A percentile compares a stretch with the other conserved stretches of the same genome.
Evolutionary conservation across 306 rosid species (phyloP).

Genomic region (Astragalus glycyphyllos): DNA sequence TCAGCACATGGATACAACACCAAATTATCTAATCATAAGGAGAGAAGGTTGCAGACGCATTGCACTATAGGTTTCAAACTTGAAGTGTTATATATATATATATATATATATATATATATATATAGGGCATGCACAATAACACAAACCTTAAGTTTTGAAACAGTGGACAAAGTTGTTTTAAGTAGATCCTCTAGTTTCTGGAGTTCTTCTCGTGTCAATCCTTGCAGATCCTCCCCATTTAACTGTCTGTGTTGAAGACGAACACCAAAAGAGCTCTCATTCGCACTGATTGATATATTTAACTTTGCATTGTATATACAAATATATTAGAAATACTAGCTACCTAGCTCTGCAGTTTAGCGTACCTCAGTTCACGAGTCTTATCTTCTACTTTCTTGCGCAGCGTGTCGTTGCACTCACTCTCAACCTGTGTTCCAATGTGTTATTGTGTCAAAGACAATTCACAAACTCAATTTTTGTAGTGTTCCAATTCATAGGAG

Average conservation of each 20-base stretch:
- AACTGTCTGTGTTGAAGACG: conserved; percentile 40
- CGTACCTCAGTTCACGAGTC: conserved; percentile 48
- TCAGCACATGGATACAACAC: neutral
- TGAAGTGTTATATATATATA: no score
- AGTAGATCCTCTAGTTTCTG: conserved; percentile 46
- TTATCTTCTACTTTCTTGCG: conserved; percentile 41
- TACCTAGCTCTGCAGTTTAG: neutral
- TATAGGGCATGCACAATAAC: neutral
- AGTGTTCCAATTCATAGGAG: neutral
- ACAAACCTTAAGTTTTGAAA: conserved; percentile 47
- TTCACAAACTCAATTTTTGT: no score
- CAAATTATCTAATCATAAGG: neutral
- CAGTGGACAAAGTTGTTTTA: conserved; percentile 36
- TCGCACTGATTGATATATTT: neutral
- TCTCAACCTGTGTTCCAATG: conserved; percentile 25
- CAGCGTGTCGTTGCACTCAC: conserved; percentile 26
- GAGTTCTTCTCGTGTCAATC: conserved; percentile 41
- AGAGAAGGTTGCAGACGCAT: conserved; percentile 5
- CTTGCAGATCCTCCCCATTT: conserved; percentile 51
- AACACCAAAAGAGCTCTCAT: neutral
- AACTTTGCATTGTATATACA: neutral
- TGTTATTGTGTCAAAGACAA: no score
- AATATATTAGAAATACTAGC: no score
- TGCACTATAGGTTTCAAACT: neutral
- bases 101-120: neutral